A percentile compares a stretch with the other conserved stretches of the same genome.
Evolutionary conservation across 192 early-diverging fungal genomes (phyloP).

Genomic region (Ambispora gerdemannii): DNA sequence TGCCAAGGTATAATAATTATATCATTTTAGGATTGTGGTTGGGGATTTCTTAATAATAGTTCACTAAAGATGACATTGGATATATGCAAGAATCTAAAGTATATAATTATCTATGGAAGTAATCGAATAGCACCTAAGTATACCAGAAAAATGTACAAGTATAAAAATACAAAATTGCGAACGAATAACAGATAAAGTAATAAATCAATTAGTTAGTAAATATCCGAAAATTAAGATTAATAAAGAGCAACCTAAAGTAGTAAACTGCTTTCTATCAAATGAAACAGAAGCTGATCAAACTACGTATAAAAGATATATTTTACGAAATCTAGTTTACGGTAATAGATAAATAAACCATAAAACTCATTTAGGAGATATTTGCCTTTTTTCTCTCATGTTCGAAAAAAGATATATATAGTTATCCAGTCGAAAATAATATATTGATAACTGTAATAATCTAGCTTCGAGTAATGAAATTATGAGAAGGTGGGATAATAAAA

Average conservation of each 20-base stretch:
- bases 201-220: constrained; percentile 15
- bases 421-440: no score
- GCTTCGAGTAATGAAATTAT: constrained; percentile 20
- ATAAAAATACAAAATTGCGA: constrained; percentile 1
- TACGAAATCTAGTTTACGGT: constrained; percentile 7
- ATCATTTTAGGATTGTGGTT: neutral
- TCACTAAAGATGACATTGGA: constrained; percentile 1
- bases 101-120: neutral
- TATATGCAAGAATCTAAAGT: neutral
- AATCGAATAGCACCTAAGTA: neutral
- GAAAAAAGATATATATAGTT: no score
- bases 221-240: constrained; percentile 18
- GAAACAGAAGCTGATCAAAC: no score
- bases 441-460: no score
- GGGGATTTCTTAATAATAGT: constrained; percentile 1
- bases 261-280: no score
- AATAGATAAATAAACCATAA: constrained; percentile 8
- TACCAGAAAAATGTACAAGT: constrained; percentile 2
- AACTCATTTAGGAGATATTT: constrained; percentile 17
- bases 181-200: constrained; percentile 1
- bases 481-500: constrained; percentile 5
- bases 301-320: constrained; percentile 14
- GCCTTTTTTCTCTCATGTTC: constrained; percentile 16
- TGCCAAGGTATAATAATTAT: neutral
- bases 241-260: neutral